phyloP scores from a whole-genome alignment of 495 filamentous ascomycete genomes.

The Aspergillus indologenus region DNA sequence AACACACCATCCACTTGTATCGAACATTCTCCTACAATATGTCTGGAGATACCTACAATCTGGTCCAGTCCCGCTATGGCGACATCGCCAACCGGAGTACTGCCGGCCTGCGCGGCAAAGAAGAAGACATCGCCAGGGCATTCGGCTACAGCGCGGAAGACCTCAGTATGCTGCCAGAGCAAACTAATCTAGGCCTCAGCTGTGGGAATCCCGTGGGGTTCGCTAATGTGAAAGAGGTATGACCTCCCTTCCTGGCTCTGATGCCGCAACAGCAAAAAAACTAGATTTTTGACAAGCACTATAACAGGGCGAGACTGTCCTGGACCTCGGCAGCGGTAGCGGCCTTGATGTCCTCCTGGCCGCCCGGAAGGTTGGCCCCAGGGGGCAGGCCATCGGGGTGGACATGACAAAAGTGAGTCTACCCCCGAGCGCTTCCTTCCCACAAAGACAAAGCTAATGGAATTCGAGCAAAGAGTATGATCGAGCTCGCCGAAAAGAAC shows the following conservation, averaged over 20 bases:
- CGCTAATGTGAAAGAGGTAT: conserved; percentile 41
- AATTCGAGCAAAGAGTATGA: conserved; percentile 49
- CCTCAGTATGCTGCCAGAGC: conserved; percentile 47
- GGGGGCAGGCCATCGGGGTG: conserved; percentile 53
- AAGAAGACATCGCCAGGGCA: conserved; percentile 45
- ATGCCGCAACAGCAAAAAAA: neutral
- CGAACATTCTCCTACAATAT: no score
- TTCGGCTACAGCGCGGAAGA: conserved; percentile 58
- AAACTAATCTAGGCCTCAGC: conserved; percentile 56
- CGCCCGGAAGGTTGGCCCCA: conserved; percentile 47
- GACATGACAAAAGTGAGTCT: conserved; percentile 60
- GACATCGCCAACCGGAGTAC: conserved; percentile 11
- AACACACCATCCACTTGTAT: no score
- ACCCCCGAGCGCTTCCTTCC: neutral
- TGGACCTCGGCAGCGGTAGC: conserved; percentile 58
- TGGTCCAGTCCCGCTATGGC: conserved; percentile 15
- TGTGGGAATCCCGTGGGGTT: conserved; percentile 61
- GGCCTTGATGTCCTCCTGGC: conserved; percentile 63
- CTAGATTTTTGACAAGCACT: neutral
- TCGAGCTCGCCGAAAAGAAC: conserved; percentile 43
- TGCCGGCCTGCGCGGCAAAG: conserved; percentile 5
- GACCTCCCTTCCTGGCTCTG: neutral
- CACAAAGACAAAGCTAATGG: neutral
- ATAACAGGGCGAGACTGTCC: conserved; percentile 52
- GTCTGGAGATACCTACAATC: conserved; percentile 9